These are phyloP conservation scores for Leccinum boreale DNA, from an alignment of 768 basidiomycete genomes.

Conservation along the genomic window DNA sequence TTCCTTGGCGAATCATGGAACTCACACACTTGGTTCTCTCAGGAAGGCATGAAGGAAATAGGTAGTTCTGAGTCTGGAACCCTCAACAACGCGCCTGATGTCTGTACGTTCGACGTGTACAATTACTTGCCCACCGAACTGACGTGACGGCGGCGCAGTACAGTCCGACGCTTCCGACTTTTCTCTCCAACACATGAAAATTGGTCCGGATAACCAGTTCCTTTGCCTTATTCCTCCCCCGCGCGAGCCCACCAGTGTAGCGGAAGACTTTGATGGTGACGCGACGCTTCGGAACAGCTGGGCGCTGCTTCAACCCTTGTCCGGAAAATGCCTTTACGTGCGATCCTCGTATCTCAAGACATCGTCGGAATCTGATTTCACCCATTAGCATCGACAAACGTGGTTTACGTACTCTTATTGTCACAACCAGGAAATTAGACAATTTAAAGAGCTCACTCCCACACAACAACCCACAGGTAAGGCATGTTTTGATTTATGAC, in stretches of 20 bases:
- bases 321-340: constrained; percentile 84
- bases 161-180: constrained; percentile 34
- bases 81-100: constrained; percentile 18
- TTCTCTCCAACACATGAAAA: constrained; percentile 70
- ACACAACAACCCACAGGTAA: constrained; percentile 67
- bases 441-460: constrained; percentile 83
- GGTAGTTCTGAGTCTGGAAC: constrained; percentile 47
- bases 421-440: constrained; percentile 91
- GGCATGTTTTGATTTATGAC: constrained; percentile 18
- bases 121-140: constrained; percentile 8
- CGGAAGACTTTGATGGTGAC: constrained; percentile 58
- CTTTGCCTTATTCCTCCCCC: constrained; percentile 76
- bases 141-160: constrained; percentile 14
- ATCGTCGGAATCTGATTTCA: constrained; percentile 30
- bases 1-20: constrained; percentile 67
- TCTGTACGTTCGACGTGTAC: constrained; percentile 37
- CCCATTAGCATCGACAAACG: constrained; percentile 69
- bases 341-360: constrained; percentile 37
- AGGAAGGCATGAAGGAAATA: constrained; percentile 53
- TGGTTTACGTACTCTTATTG: constrained; percentile 99
- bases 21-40: constrained; percentile 37
- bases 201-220: constrained; percentile 67
- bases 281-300: constrained; percentile 72
- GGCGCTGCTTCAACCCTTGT: constrained; percentile 76
- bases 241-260: constrained; percentile 39